phyloP scores from a whole-genome alignment of 768 basidiomycete genomes.

The Russula griseocarnosa region DNA sequence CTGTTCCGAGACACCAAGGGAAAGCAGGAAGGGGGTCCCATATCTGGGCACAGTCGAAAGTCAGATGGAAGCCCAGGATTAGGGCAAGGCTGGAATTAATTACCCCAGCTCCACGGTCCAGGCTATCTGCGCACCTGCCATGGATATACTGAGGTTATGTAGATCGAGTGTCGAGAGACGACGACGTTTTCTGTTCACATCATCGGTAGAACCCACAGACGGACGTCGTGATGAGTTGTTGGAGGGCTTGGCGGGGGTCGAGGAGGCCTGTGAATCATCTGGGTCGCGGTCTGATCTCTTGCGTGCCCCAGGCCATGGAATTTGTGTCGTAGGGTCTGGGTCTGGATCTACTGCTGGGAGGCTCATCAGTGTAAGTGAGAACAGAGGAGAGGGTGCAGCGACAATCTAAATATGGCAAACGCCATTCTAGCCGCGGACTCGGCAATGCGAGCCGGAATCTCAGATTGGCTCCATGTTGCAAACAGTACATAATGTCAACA shows the following conservation, averaged over 20 bases:
- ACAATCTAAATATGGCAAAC: neutral
- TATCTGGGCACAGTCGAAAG: slow-evolving; percentile 51
- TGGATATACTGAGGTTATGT: slow-evolving; percentile 80
- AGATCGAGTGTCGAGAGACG: slow-evolving; percentile 44
- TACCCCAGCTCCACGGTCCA: slow-evolving; percentile 96
- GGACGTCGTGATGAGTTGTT: slow-evolving; percentile 7
- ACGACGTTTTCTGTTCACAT: slow-evolving; percentile 36
- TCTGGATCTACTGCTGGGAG: slow-evolving; percentile 65
- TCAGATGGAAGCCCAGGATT: slow-evolving; percentile 5
- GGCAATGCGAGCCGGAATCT: neutral
- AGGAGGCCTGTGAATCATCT: neutral
- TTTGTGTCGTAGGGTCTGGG: slow-evolving; percentile 76
- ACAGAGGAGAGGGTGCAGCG: neutral
- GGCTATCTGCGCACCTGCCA: slow-evolving; percentile 91
- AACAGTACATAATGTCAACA: neutral
- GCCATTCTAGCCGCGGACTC: neutral
- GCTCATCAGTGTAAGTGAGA: slow-evolving; percentile 44
- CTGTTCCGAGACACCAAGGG: slow-evolving; percentile 77
- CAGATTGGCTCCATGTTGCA: neutral
- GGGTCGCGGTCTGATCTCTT: slow-evolving; percentile 31
- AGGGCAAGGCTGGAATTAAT: slow-evolving; percentile 37
- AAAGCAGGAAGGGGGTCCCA: slow-evolving; percentile 89
- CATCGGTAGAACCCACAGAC: slow-evolving; percentile 27
- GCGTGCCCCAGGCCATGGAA: slow-evolving; percentile 57
- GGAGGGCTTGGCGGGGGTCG: neutral